Evolutionary conservation across 371 early-diverging fungal genomes (phyloP).

Genomic region (Catenaria anguillulae): DNA sequence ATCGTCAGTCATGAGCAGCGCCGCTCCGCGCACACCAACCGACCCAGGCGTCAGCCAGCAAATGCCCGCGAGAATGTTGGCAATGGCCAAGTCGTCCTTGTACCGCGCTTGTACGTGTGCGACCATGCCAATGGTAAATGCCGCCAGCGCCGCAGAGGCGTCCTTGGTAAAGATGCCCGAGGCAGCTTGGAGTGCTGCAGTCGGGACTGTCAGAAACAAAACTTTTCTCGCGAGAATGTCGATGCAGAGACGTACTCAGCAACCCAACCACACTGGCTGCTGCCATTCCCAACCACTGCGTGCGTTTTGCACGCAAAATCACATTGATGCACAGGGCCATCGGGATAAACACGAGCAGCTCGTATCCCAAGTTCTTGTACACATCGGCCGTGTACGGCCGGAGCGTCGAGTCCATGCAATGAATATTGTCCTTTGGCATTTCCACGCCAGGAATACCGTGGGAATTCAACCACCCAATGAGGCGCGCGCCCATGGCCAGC

Average conservation of each 20-base stretch:
- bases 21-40: slow-evolving; percentile 22
- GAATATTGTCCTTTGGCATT: slow-evolving; percentile 14
- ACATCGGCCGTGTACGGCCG: slow-evolving; percentile 11
- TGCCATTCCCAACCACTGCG: background rate
- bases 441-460: background rate
- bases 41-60: slow-evolving; percentile 38
- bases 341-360: slow-evolving; percentile 20
- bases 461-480: slow-evolving; percentile 12
- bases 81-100: slow-evolving; percentile 26
- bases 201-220: too few relatives aligned
- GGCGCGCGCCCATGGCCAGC: slow-evolving; percentile 45
- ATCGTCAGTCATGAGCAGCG: background rate
- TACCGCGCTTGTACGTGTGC: slow-evolving; percentile 5
- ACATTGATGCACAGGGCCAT: slow-evolving; percentile 11
- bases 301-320: background rate
- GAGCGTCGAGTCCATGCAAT: slow-evolving; percentile 12
- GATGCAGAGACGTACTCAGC: background rate
- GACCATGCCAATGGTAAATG: slow-evolving; percentile 14
- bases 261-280: background rate
- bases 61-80: slow-evolving; percentile 33
- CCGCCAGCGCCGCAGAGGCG: slow-evolving; percentile 16
- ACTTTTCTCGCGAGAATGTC: too few relatives aligned
- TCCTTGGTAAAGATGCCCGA: slow-evolving; percentile 5
- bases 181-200: background rate
- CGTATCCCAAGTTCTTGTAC: slow-evolving; percentile 17